Evolutionary conservation across 2,329 filamentous ascomycete species (phyloP).

Genomic region (Chaetomium sp.): DNA sequence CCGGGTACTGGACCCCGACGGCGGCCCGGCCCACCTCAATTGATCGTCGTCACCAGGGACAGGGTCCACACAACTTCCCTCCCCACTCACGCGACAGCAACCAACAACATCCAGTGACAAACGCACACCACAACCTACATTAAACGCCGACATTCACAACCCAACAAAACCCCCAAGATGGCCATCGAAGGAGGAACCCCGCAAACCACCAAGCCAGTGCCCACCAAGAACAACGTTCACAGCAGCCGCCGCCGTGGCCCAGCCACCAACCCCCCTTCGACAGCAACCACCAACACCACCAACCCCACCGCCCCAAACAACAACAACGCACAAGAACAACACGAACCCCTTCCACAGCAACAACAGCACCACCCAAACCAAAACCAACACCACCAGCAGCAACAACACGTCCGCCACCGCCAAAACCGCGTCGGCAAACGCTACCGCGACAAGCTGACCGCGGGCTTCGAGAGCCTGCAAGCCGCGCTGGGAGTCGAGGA

Average conservation of each 20-base stretch:
- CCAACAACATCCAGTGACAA: neutral
- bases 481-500: slow-evolving; percentile 19
- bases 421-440: slow-evolving; percentile 33
- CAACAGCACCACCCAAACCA: too few species aligned
- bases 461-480: slow-evolving; percentile 29
- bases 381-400: neutral
- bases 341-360: too few species aligned
- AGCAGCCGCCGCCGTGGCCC: neutral
- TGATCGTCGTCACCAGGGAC: neutral
- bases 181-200: neutral
- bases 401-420: neutral
- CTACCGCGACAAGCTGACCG: slow-evolving; percentile 32
- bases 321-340: too few species aligned
- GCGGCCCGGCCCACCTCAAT: neutral
- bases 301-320: too few species aligned
- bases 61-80: neutral
- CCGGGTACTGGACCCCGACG: neutral
- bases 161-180: neutral
- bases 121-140: neutral
- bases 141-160: neutral
- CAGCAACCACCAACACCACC: too few species aligned
- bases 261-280: neutral
- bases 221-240: too few species aligned
- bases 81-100: neutral
- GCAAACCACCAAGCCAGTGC: neutral